Evolutionary conservation across 768 basidiomycete genomes (phyloP), one percentile per base, ranked within the genome.

Genomic region (Xerocomus spinulosus): DNA sequence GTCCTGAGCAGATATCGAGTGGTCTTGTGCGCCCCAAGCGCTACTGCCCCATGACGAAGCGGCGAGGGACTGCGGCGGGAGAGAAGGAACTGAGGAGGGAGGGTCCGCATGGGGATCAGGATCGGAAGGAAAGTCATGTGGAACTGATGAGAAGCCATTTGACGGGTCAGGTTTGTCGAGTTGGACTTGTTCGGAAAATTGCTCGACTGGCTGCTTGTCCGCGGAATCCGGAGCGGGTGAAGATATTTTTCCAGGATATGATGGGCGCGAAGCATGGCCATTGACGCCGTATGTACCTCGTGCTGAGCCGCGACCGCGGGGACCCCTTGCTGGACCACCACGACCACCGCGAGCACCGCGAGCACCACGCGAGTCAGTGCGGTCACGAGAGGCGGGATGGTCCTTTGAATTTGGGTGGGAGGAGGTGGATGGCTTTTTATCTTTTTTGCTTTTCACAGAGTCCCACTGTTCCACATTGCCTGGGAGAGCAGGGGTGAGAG

Each of bases 381-480:
- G 60, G 53, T 64, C 63, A 28, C 66, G 64, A 42, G 52, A 28
- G 8, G 30, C 5, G 36, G 53, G 50, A 7, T 59, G 57, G 21
- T 85, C 79, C 67, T 81, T 86, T 41, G 82, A 64, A 36, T 60
- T 53, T 33, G 70, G 42, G 34, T 77, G 74, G 32, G 69, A 42
- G 25, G 73, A 35, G 17, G 72, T 42, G 12, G 76, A 57, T 0
- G 54, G 36, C 69, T 88, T 91, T 76, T 91, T 90, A 67, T 92
- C 87, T 73, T 89, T 92, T 79, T 90, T 92, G 68, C 80, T 84
- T 53, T 80, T 81, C 48, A 90, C 89, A 46, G 87, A 80, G 43
- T 79, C 88, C 89, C 89, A 92, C 60, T 84, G 86, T 64, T 83
- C 80, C 39, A 77, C 85, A 55, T 75, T 74, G 60, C 89, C 89